These are phyloP conservation scores for Sclerotinia glacialis DNA, from an alignment of 2,329 filamentous ascomycete species.

Conservation along the genomic window DNA sequence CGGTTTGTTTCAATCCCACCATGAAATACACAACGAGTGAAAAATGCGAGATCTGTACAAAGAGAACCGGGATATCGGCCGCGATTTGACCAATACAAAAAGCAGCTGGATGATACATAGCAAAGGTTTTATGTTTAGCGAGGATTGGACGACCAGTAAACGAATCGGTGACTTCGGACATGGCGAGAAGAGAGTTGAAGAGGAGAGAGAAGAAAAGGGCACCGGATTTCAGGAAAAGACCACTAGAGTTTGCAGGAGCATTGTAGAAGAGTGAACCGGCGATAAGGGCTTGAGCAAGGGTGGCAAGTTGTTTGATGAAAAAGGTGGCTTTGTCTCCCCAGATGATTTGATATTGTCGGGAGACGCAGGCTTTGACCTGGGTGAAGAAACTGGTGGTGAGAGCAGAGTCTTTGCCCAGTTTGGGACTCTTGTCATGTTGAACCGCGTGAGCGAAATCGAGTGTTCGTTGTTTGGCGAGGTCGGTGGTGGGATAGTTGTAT, in stretches of 20 bases:
- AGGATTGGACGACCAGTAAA: conserved; percentile 59
- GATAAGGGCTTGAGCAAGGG: conserved; percentile 58
- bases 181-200: conserved; percentile 59
- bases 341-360: conserved; percentile 63
- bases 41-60: conserved; percentile 59
- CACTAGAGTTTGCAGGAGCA: conserved; percentile 54
- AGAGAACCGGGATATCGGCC: conserved; percentile 53
- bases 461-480: conserved; percentile 45
- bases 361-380: conserved; percentile 56
- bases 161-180: conserved; percentile 64
- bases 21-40: conserved; percentile 62
- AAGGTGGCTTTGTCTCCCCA: conserved; percentile 64
- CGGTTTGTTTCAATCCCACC: conserved; percentile 52
- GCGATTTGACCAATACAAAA: conserved; percentile 57
- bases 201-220: conserved; percentile 63
- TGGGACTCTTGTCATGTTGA: conserved; percentile 52
- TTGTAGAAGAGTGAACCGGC: conserved; percentile 67
- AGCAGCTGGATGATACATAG: conserved; percentile 55
- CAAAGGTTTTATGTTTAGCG: conserved; percentile 57
- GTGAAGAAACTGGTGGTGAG: conserved; percentile 53
- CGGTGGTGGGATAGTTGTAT: conserved; percentile 54
- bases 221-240: conserved; percentile 63
- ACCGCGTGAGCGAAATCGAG: conserved; percentile 54
- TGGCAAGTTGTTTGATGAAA: conserved; percentile 59
- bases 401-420: conserved; percentile 52